These are phyloP conservation scores for Boeremia exigua DNA, from an alignment of 2,329 filamentous ascomycete species.

Conservation along the genomic window DNA sequence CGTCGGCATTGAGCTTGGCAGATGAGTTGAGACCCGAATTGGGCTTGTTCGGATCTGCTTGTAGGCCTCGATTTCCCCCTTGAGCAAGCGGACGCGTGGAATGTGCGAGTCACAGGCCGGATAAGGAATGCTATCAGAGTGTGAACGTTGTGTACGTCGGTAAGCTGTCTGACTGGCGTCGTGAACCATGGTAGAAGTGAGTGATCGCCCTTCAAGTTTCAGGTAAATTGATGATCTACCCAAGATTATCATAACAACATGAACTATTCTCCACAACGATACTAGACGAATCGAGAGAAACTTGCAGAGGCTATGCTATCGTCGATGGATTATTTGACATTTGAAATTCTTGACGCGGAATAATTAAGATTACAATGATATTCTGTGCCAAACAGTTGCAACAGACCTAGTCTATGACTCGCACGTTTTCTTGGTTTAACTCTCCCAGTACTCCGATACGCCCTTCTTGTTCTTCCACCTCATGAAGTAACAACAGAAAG, in stretches of 20 bases:
- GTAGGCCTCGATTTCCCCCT: constrained; percentile 25
- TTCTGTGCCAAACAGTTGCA: too few species aligned
- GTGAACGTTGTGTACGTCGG: neutral
- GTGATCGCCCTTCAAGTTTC: neutral
- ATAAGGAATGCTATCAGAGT: constrained; percentile 11
- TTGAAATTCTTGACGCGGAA: too few species aligned
- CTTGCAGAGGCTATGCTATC: too few species aligned
- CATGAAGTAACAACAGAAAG: constrained; percentile 54
- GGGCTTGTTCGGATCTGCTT: constrained; percentile 28
- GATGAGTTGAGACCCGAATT: constrained; percentile 28
- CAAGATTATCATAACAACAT: neutral
- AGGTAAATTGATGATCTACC: too few species aligned
- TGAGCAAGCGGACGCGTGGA: neutral
- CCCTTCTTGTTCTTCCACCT: constrained; percentile 28
- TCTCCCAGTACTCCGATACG: constrained; percentile 23
- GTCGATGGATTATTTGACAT: too few species aligned
- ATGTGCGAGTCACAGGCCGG: neutral
- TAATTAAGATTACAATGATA: too few species aligned
- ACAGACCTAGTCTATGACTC: too few species aligned
- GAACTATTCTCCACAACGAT: too few species aligned
- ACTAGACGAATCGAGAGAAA: too few species aligned
- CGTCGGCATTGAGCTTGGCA: constrained; percentile 28
- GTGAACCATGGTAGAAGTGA: neutral
- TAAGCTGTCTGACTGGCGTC: neutral
- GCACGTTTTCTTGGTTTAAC: neutral